Percentiles rank a stretch among this genome's conserved stretches.
These are phyloP conservation scores for Tetraselmis striata DNA, from an alignment of 139 green algal genomes.

Conservation along the genomic window DNA sequence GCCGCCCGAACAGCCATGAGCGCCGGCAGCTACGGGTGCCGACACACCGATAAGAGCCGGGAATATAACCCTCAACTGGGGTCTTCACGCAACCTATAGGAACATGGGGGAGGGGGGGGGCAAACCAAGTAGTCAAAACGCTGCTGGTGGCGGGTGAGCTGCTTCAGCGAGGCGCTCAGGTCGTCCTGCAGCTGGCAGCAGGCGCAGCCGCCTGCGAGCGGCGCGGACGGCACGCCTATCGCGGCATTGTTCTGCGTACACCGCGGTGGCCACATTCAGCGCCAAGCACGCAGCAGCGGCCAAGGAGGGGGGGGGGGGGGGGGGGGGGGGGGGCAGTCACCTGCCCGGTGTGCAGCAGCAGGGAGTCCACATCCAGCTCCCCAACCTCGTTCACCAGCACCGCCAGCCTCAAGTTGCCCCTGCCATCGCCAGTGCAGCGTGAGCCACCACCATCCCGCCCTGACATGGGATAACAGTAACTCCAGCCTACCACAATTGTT, in stretches of 20 bases:
- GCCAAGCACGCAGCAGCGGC: too few relatives aligned
- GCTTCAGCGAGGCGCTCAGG: conserved; percentile 22
- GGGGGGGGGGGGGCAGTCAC: neutral
- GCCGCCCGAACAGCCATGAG: neutral
- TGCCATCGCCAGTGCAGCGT: too few relatives aligned
- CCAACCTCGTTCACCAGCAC: conserved; percentile 51
- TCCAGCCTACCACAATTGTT: too few relatives aligned
- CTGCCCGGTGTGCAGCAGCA: conserved; percentile 33
- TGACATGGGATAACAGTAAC: too few relatives aligned
- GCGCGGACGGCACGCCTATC: conserved; percentile 22
- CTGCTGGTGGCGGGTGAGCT: conserved; percentile 11
- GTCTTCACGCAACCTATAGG: neutral
- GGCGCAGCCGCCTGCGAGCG: conserved; percentile 40
- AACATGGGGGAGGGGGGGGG: neutral
- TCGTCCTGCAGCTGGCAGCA: conserved; percentile 33
- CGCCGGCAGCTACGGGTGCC: neutral
- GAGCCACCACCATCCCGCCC: too few relatives aligned
- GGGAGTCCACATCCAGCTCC: conserved; percentile 33
- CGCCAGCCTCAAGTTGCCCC: conserved; percentile 29
- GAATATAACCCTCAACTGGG: too few relatives aligned
- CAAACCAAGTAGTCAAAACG: conserved; percentile 29
- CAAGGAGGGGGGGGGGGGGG: too few relatives aligned
- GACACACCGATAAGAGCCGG: too few relatives aligned
- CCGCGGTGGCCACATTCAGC: too few relatives aligned
- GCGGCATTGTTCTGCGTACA: conserved; percentile 29